phyloP scores from a whole-genome alignment of 805 yeast genomes.

The Saturnispora galanensis region DNA sequence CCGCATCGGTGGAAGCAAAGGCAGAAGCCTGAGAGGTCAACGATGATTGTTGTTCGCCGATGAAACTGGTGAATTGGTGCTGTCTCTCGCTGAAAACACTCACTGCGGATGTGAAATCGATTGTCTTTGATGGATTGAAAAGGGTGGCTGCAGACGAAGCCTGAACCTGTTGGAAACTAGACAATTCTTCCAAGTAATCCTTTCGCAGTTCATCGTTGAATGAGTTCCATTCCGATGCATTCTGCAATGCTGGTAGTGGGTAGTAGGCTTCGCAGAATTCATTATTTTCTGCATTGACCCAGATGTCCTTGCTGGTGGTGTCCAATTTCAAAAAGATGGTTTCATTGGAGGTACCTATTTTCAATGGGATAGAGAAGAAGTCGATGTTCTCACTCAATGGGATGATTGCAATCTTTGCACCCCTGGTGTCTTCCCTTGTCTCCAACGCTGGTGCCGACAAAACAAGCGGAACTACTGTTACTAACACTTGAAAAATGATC shows the following conservation, averaged over 20 bases:
- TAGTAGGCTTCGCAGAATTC: constrained; percentile 11
- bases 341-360: constrained; percentile 47
- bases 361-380: constrained; percentile 30
- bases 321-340: constrained; percentile 44
- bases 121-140: neutral
- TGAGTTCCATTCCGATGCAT: constrained; percentile 6
- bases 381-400: constrained; percentile 2
- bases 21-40: constrained; percentile 4
- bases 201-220: constrained; percentile 2
- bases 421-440: neutral
- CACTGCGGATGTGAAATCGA: neutral
- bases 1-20: neutral
- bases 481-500: no score
- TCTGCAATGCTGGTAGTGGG: constrained; percentile 4
- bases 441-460: neutral
- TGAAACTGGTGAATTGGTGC: neutral
- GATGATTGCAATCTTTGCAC: neutral
- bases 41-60: constrained; percentile 6
- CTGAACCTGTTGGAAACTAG: constrained; percentile 4
- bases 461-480: neutral
- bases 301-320: constrained; percentile 59
- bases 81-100: constrained; percentile 7
- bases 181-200: constrained; percentile 2
- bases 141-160: neutral
- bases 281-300: constrained; percentile 34